Evolutionary conservation across 352 stramenopile species (phyloP).

Genomic region (Plasmopara muralis): DNA sequence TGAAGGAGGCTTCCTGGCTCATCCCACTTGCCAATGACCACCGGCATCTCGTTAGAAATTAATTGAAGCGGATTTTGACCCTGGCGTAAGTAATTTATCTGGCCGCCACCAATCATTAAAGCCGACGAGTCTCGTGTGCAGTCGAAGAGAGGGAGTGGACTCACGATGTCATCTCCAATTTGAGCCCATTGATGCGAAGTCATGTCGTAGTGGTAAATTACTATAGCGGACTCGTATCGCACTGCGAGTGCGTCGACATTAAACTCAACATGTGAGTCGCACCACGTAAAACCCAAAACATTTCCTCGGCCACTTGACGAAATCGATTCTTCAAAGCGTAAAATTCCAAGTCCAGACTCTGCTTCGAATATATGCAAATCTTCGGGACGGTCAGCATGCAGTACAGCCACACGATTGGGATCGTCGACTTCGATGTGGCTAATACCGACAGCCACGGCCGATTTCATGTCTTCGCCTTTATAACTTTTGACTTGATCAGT

Average conservation of each 20-base stretch:
- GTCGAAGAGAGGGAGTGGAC: conserved; percentile 55
- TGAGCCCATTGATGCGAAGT: conserved; percentile 46
- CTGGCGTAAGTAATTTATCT: conserved; percentile 20
- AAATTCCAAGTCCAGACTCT: conserved; percentile 73
- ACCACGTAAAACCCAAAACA: conserved; percentile 75
- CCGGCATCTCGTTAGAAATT: conserved; percentile 67
- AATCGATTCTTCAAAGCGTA: conserved; percentile 65
- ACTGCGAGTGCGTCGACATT: conserved; percentile 74
- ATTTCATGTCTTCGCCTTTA: conserved; percentile 5
- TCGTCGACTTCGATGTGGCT: conserved; percentile 81
- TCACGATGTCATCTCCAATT: conserved; percentile 57
- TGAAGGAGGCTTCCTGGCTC: conserved; percentile 64
- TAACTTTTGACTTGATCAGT: conserved; percentile 11
- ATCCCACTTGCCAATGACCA: conserved; percentile 78
- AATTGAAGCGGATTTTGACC: conserved; percentile 10
- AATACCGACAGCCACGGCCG: conserved; percentile 21
- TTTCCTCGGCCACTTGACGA: conserved; percentile 41
- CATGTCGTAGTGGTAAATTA: conserved; percentile 80
- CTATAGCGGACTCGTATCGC: conserved; percentile 54
- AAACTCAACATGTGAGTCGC: conserved; percentile 75
- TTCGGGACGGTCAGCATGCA: conserved; percentile 41
- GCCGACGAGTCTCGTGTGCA: conserved; percentile 77
- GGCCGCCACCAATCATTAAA: conserved; percentile 59
- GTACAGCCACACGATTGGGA: conserved; percentile 69
- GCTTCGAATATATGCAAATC: conserved; percentile 68